Conservation (phyloP, 2,329 filamentous ascomycete genomes). For the Leptographium lundbergii region DNA sequence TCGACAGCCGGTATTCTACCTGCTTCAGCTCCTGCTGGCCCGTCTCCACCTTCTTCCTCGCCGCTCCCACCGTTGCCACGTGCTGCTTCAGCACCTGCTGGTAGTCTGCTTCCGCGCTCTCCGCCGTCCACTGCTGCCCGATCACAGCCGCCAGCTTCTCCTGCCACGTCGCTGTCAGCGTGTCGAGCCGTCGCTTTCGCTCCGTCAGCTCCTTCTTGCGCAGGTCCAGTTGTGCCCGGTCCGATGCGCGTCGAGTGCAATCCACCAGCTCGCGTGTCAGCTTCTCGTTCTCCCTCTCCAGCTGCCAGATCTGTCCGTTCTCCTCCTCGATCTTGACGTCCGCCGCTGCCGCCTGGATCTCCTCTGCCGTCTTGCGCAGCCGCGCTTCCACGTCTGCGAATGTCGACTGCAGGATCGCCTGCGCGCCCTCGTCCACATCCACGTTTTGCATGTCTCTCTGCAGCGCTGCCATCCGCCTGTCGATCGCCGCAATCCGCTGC, state of each 20-base stretch:
- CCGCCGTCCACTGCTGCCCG: slow-evolving; percentile 53
- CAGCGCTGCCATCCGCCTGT: slow-evolving; percentile 52
- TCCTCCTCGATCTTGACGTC: slow-evolving; percentile 58
- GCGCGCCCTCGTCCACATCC: slow-evolving; percentile 72
- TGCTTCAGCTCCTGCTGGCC: slow-evolving; percentile 62
- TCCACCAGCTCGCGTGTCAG: slow-evolving; percentile 73
- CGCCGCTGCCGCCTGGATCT: slow-evolving; percentile 51
- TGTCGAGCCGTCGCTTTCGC: slow-evolving; percentile 61
- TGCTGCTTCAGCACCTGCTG: slow-evolving; percentile 49
- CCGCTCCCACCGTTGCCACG: slow-evolving; percentile 44
- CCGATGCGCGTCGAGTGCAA: slow-evolving; percentile 66
- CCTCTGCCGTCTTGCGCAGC: slow-evolving; percentile 48
- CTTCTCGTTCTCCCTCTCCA: slow-evolving; percentile 61
- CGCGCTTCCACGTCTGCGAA: slow-evolving; percentile 55
- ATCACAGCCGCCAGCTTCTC: slow-evolving; percentile 55
- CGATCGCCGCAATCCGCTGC: slow-evolving; percentile 60
- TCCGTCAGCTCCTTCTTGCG: slow-evolving; percentile 69
- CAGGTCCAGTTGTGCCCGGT: slow-evolving; percentile 72
- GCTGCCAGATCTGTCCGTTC: slow-evolving; percentile 49
- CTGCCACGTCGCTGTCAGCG: slow-evolving; percentile 62
- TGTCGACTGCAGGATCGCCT: slow-evolving; percentile 62
- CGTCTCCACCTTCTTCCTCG: slow-evolving; percentile 57
- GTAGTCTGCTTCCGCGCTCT: slow-evolving; percentile 58
- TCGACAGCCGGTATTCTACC: slow-evolving; percentile 59
- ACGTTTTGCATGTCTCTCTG: slow-evolving; percentile 62